Evolutionary conservation across 257 asterid genomes (phyloP).

Genomic region (Solanum verrucosum): DNA sequence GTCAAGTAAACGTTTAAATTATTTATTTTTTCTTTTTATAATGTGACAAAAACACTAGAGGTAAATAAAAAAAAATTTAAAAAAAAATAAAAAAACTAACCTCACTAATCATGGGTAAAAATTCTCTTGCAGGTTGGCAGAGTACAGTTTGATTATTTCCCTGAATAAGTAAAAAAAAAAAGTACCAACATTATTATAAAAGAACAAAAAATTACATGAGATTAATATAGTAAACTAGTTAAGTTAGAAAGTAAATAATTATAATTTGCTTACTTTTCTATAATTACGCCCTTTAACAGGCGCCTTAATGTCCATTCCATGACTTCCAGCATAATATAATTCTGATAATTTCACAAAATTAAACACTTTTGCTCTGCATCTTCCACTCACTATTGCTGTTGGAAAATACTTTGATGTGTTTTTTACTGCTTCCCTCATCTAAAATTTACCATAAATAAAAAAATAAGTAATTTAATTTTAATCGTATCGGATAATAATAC

Average conservation of each 20-base stretch:
- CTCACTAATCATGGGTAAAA: constrained; percentile 77
- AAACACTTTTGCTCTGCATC: constrained; percentile 72
- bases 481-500: neutral
- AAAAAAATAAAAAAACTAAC: constrained; percentile 16
- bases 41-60: neutral
- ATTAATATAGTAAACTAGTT: neutral
- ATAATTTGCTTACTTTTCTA: constrained; percentile 38
- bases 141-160: constrained; percentile 55
- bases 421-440: constrained; percentile 80
- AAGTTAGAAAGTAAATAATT: neutral
- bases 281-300: constrained; percentile 46
- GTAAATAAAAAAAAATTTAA: neutral
- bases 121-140: constrained; percentile 87
- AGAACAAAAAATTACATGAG: neutral
- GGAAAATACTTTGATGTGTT: constrained; percentile 67
- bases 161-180: constrained; percentile 26
- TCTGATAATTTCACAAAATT: constrained; percentile 61
- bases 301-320: constrained; percentile 95
- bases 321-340: constrained; percentile 93
- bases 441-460: neutral
- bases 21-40: neutral
- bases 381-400: constrained; percentile 81
- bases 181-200: neutral
- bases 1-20: neutral
- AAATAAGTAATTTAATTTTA: neutral